These are phyloP conservation scores for Baeospora myosura DNA, from an alignment of 1,284 basidiomycete species.

Conservation along the genomic window DNA sequence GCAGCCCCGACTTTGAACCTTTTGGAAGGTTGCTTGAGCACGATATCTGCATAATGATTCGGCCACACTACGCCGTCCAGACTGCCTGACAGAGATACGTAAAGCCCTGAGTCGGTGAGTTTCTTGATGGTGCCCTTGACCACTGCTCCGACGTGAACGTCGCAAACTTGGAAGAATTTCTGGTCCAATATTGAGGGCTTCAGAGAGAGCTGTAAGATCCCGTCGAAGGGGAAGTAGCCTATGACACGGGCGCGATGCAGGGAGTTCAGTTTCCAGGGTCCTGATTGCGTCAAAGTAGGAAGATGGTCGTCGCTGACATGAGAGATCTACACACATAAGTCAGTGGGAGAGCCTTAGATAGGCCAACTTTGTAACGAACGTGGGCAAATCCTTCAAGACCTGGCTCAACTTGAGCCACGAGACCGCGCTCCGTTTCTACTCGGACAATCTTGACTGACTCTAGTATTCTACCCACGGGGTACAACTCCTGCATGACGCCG, in stretches of 20 bases:
- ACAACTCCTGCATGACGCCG: constrained; percentile 44
- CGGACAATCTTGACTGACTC: constrained; percentile 67
- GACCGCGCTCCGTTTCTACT: constrained; percentile 77
- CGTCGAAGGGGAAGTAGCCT: constrained; percentile 85
- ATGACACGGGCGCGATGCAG: constrained; percentile 85
- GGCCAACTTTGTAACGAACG: constrained; percentile 38
- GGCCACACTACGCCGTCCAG: constrained; percentile 94
- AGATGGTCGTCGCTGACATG: constrained; percentile 90
- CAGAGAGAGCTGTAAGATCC: constrained; percentile 81
- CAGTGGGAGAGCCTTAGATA: constrained; percentile 2
- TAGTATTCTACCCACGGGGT: constrained; percentile 69
- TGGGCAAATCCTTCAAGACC: constrained; percentile 78
- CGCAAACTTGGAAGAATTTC: constrained; percentile 80
- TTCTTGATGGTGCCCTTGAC: constrained; percentile 83
- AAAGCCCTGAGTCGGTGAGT: constrained; percentile 73
- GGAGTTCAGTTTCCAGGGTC: constrained; percentile 75
- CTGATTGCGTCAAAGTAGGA: constrained; percentile 66
- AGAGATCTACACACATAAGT: constrained; percentile 62
- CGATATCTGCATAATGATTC: constrained; percentile 91
- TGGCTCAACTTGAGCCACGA: constrained; percentile 62
- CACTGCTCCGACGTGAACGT: constrained; percentile 79
- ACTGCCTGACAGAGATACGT: constrained; percentile 78
- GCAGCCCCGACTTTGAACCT: constrained; percentile 81
- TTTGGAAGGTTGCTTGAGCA: constrained; percentile 86
- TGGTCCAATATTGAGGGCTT: constrained; percentile 81